Evolutionary conservation across 805 yeast species (phyloP).

Genomic region (Millerago galiae): DNA sequence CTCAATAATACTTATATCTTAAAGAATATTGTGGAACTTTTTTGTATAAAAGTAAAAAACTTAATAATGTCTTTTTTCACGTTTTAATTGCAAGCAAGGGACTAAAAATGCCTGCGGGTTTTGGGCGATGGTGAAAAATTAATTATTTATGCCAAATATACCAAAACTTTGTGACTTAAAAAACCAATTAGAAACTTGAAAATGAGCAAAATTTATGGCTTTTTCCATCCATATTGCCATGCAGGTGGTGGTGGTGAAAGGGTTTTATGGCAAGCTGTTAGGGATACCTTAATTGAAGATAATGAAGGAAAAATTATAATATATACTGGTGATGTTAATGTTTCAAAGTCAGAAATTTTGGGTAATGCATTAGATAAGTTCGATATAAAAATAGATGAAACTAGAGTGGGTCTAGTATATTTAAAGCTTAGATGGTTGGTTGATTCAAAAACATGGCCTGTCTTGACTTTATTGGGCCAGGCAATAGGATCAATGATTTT

Average conservation of each 20-base stretch:
- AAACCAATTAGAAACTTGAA: neutral
- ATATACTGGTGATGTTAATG: conserved; percentile 63
- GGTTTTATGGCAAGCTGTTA: conserved; percentile 91
- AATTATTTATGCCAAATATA: no score
- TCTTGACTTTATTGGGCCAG: conserved; percentile 81
- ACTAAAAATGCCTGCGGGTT: neutral
- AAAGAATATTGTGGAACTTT: no score
- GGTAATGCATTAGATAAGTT: conserved; percentile 50
- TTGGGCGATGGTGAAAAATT: no score
- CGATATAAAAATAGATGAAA: conserved; percentile 42
- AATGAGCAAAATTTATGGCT: conserved; percentile 51
- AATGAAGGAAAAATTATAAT: conserved; percentile 52
- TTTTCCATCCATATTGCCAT: conserved; percentile 91
- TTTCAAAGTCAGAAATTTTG: conserved; percentile 42
- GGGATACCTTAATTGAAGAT: conserved; percentile 50
- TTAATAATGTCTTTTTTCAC: no score
- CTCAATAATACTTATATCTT: no score
- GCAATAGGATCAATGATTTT: conserved; percentile 71
- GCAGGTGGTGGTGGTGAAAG: conserved; percentile 99
- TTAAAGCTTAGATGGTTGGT: conserved; percentile 52
- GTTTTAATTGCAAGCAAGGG: no score
- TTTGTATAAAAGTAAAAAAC: no score
- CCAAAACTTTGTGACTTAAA: neutral
- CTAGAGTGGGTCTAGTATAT: conserved; percentile 56
- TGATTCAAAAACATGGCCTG: conserved; percentile 68